phyloP scores from a whole-genome alignment of 2,329 filamentous ascomycete genomes.

The Fusarium sulawesiense region DNA sequence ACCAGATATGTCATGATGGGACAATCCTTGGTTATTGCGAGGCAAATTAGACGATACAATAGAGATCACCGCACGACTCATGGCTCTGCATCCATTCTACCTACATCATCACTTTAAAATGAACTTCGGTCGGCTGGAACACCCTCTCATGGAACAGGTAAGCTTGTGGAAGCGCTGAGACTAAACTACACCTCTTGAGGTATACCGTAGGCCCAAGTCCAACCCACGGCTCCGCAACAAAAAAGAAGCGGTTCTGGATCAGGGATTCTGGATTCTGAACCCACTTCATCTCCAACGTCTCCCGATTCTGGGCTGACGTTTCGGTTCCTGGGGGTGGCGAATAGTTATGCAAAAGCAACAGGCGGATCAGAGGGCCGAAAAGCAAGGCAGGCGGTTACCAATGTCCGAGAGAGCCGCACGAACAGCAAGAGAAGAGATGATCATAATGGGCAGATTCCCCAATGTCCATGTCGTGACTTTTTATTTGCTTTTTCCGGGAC shows the following conservation, averaged over 20 bases:
- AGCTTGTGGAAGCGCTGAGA: background rate
- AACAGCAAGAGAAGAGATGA: background rate
- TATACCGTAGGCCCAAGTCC: background rate
- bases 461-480: constrained; percentile 13
- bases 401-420: constrained; percentile 27
- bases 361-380: constrained; percentile 33
- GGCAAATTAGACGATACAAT: background rate
- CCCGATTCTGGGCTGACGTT: constrained; percentile 22
- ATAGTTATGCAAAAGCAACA: constrained; percentile 2
- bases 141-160: background rate
- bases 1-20: background rate
- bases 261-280: background rate
- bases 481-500: background rate
- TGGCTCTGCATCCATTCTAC: background rate
- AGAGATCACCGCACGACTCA: constrained; percentile 2
- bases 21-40: background rate
- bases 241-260: background rate
- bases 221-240: constrained; percentile 14
- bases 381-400: constrained; percentile 17
- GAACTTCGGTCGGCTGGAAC: background rate
- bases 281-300: constrained; percentile 9
- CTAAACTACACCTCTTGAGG: constrained; percentile 10
- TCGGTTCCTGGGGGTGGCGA: constrained; percentile 4
- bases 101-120: background rate
- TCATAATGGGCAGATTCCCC: constrained; percentile 30